Base-by-base conservation (phyloP, 352 stramenopile genomes). In the Pythium periplocum region DNA sequence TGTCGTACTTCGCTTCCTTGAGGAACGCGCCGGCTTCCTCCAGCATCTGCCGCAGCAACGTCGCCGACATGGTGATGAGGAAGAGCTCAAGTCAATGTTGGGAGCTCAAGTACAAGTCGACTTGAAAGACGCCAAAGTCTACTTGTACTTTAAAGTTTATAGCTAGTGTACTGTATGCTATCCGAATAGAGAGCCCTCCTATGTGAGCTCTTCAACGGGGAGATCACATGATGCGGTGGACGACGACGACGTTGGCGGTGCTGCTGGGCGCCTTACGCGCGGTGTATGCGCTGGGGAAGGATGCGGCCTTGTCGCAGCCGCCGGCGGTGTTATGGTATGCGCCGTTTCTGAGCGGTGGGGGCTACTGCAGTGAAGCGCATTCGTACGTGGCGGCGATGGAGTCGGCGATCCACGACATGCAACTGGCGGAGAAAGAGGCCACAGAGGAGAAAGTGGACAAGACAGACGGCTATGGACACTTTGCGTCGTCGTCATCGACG, bases 321-420 rank as follows among this genome's bases (percentile, higher is more conserved):
- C 74, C 78, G 11, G 68, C 60, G 34, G 80, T 97, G 45, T 46
- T 93, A 2, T 97, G 89, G 89, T 95, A 90, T 51, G 89, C 87
- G 43, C 89, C 90, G 48, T 96, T 97, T 46, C 81, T 96, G 44
- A 96, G 83, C 48, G 91, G 91, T 40, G 90, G 91, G 36, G 90
- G 90, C 17, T 97, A 97, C 70, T 96, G 85, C 71, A 94, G 78
- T 52, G 89, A 98, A 66, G 90, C 90, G 48, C 88, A 89, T 57
- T 87, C 86, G 49, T 96, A 94, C 49, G 75, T 93, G 6, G 68
- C 77, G 7, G 76, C 83, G 4, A 56, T 98, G 33, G 61, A 72
- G 31, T 51, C 60, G n/a, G 78, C 66, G 26, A 42, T 73, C 8
- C 45, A 43, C 41, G 42, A 49, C 39, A 26, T 31, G 37, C 69